Conservation (phyloP, 2,329 filamentous ascomycete species). For the Fusarium sp. region DNA sequence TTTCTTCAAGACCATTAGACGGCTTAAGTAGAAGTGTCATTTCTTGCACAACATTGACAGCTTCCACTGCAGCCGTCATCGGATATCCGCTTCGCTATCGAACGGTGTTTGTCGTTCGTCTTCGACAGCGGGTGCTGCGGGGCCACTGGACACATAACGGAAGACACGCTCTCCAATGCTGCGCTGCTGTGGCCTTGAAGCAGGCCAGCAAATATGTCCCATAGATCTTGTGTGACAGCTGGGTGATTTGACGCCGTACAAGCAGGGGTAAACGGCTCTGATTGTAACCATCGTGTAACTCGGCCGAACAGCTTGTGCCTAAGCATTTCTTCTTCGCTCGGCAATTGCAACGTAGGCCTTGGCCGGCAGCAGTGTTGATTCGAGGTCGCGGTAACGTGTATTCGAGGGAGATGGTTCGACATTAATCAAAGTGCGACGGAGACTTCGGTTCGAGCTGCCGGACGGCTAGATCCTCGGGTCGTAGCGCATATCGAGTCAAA, state of each 20-base stretch:
- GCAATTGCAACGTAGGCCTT: constrained; percentile 24
- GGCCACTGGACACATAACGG: constrained; percentile 21
- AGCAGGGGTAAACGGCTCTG: constrained; percentile 37
- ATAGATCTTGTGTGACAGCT: constrained; percentile 18
- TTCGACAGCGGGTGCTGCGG: constrained; percentile 13
- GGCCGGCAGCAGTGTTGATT: constrained; percentile 17
- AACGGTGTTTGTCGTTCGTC: constrained; percentile 36
- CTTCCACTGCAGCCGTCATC: constrained; percentile 23
- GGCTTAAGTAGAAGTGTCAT: constrained; percentile 36
- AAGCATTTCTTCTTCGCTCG: constrained; percentile 21
- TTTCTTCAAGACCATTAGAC: background rate
- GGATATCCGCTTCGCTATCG: constrained; percentile 30
- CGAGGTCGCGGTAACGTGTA: background rate
- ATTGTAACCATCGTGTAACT: constrained; percentile 35
- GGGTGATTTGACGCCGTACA: constrained; percentile 15
- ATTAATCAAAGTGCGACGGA: constrained; percentile 31
- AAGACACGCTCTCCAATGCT: constrained; percentile 26
- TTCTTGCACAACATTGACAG: constrained; percentile 23
- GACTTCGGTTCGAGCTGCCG: constrained; percentile 40
- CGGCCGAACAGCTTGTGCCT: constrained; percentile 9
- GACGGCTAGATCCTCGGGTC: background rate
- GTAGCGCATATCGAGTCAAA: constrained; percentile 20
- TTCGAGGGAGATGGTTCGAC: constrained; percentile 1
- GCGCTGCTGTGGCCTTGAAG: background rate
- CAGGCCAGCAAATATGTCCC: constrained; percentile 15